Evolutionary conservation across 2,329 filamentous ascomycete genomes (phyloP).

Genomic region (Raffaelea albimanens): DNA sequence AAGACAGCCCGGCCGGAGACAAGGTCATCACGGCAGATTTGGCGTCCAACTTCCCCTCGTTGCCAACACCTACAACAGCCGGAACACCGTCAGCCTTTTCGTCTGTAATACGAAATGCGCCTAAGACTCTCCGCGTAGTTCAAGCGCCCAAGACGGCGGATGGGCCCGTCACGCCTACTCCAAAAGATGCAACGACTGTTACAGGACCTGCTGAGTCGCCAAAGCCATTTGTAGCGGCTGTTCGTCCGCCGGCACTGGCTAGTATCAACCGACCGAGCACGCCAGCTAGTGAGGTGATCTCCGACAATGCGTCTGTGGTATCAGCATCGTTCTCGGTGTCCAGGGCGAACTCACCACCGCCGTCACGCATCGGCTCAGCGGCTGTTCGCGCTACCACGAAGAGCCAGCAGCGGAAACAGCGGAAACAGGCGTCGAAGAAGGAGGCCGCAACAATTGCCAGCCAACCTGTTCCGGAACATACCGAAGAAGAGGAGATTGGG

Average conservation of each 20-base stretch:
- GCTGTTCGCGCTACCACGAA: slow-evolving; percentile 63
- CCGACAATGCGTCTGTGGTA: slow-evolving; percentile 67
- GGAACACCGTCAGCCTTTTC: slow-evolving; percentile 34
- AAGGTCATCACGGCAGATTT: slow-evolving; percentile 23
- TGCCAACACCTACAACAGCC: slow-evolving; percentile 36
- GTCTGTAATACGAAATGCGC: slow-evolving; percentile 39
- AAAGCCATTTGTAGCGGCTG: neutral
- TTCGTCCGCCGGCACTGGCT: neutral
- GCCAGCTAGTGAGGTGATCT: slow-evolving; percentile 62
- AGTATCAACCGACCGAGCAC: slow-evolving; percentile 50
- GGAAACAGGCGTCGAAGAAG: slow-evolving; percentile 57
- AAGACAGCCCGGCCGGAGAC: slow-evolving; percentile 22
- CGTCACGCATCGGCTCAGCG: slow-evolving; percentile 56
- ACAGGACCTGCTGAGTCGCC: neutral
- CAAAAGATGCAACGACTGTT: neutral
- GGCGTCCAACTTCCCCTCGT: slow-evolving; percentile 38
- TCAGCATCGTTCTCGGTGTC: slow-evolving; percentile 61
- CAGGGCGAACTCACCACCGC: slow-evolving; percentile 62
- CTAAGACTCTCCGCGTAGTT: slow-evolving; percentile 63
- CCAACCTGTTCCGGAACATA: slow-evolving; percentile 36
- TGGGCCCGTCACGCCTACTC: neutral
- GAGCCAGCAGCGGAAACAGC: slow-evolving; percentile 69
- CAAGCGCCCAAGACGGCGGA: slow-evolving; percentile 43
- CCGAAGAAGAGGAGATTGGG: slow-evolving; percentile 44
- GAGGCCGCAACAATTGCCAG: slow-evolving; percentile 44